Evolutionary conservation across 768 basidiomycete genomes (phyloP).

Genomic region (Boletus fagicola): DNA sequence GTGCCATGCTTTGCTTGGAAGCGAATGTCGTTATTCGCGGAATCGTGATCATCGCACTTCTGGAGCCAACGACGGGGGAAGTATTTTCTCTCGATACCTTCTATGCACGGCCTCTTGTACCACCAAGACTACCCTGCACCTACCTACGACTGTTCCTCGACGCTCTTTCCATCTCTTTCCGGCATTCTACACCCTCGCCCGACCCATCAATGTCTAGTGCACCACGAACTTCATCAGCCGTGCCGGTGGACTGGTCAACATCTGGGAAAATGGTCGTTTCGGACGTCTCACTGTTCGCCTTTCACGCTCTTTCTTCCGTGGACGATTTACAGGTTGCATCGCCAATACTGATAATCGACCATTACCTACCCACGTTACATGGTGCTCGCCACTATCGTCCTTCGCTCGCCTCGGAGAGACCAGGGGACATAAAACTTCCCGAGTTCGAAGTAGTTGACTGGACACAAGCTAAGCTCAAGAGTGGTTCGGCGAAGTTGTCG

Average conservation of each 20-base stretch:
- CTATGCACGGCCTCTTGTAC: slow-evolving; percentile 59
- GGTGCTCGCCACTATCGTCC: slow-evolving; percentile 43
- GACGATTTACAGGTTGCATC: slow-evolving; percentile 38
- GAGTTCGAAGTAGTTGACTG: slow-evolving; percentile 61
- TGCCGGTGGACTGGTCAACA: slow-evolving; percentile 1
- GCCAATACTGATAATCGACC: slow-evolving; percentile 76
- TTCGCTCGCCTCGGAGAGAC: slow-evolving; percentile 21
- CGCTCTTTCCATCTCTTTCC: slow-evolving; percentile 19
- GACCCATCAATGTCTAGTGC: slow-evolving; percentile 1
- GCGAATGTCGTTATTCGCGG: slow-evolving; percentile 40
- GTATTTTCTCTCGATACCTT: slow-evolving; percentile 35
- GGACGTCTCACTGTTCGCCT: slow-evolving; percentile 60
- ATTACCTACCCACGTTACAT: slow-evolving; percentile 61
- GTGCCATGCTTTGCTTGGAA: slow-evolving; percentile 34
- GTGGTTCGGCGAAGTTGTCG: slow-evolving; percentile 52
- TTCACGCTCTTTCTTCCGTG: slow-evolving; percentile 31
- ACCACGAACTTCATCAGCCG: slow-evolving; percentile 1
- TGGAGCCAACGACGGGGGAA: slow-evolving; percentile 20
- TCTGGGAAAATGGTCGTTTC: slow-evolving; percentile 25
- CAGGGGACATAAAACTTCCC: slow-evolving; percentile 41
- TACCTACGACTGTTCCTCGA: slow-evolving; percentile 59
- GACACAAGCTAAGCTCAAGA: slow-evolving; percentile 45
- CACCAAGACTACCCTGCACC: slow-evolving; percentile 47
- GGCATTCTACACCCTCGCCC: slow-evolving; percentile 6
- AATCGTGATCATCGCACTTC: slow-evolving; percentile 48